These are phyloP conservation scores for Fonsecaea nubica DNA, from an alignment of 2,329 filamentous ascomycete genomes.

Conservation along the genomic window DNA sequence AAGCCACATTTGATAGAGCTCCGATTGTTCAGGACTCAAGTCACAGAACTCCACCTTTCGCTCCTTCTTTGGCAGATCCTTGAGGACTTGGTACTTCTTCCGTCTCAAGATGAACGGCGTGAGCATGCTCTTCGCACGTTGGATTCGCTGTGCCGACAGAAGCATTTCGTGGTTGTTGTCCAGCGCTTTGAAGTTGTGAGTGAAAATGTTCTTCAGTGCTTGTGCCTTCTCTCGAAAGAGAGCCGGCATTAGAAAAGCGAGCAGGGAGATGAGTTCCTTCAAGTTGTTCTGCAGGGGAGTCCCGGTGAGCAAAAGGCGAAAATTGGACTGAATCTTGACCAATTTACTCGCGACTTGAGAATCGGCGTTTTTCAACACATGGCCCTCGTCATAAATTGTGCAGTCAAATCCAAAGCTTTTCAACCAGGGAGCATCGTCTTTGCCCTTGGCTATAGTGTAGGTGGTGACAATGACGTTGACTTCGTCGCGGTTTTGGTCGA, in stretches of 20 bases:
- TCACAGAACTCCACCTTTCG: constrained; percentile 80
- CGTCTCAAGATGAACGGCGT: constrained; percentile 93
- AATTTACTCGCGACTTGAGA: constrained; percentile 82
- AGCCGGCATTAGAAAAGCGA: constrained; percentile 90
- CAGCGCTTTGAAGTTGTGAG: constrained; percentile 84
- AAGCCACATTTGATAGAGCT: constrained; percentile 75
- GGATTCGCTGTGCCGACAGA: constrained; percentile 84
- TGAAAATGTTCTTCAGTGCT: constrained; percentile 85
- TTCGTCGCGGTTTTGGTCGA: constrained; percentile 67
- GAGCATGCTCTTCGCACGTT: constrained; percentile 86
- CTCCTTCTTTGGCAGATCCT: constrained; percentile 80
- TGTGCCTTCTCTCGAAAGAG: constrained; percentile 80
- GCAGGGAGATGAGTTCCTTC: constrained; percentile 84
- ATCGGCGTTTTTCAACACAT: constrained; percentile 86
- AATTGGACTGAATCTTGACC: constrained; percentile 76
- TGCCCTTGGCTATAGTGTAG: constrained; percentile 69
- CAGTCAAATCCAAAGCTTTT: constrained; percentile 63
- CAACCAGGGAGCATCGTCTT: constrained; percentile 68
- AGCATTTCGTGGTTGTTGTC: constrained; percentile 76
- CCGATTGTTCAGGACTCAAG: constrained; percentile 73
- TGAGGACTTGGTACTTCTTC: constrained; percentile 88
- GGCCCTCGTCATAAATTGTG: constrained; percentile 90
- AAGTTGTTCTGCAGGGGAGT: constrained; percentile 97
- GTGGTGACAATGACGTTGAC: constrained; percentile 76
- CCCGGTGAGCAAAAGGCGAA: constrained; percentile 84